Percentiles rank a stretch among this genome's conserved stretches.
These are phyloP conservation scores for Vanrija sp. DNA, from an alignment of 1,284 basidiomycete species.

Conservation along the genomic window DNA sequence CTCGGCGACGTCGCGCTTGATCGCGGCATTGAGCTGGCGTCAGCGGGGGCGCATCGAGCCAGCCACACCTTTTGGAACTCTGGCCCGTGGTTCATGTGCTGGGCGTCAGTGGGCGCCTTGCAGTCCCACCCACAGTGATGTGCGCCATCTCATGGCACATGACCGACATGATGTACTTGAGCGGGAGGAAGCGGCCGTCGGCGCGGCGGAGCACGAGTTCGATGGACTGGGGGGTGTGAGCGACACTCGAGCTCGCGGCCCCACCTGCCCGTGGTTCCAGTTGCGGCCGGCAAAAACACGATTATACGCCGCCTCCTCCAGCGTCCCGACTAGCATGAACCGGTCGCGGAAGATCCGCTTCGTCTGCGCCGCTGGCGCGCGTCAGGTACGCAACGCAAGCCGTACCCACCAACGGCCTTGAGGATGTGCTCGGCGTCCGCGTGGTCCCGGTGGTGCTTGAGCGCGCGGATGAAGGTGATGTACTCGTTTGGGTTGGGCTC, in stretches of 20 bases:
- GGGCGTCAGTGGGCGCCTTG: neutral
- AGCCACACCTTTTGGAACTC: constrained; percentile 41
- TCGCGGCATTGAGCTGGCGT: constrained; percentile 38
- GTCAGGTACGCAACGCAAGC: too few species aligned
- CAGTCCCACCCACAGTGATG: constrained; percentile 30
- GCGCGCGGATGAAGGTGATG: constrained; percentile 41
- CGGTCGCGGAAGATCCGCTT: constrained; percentile 44
- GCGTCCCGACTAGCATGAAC: constrained; percentile 42
- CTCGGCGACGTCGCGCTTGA: constrained; percentile 38
- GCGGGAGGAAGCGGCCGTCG: constrained; percentile 43
- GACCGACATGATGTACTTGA: constrained; percentile 41
- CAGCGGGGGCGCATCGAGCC: neutral
- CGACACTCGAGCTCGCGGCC: neutral
- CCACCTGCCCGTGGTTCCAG: constrained; percentile 50
- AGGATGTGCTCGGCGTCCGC: constrained; percentile 42
- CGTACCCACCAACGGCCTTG: constrained; percentile 28
- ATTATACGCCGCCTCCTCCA: constrained; percentile 47
- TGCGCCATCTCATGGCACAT: constrained; percentile 51
- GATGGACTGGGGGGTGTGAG: constrained; percentile 19
- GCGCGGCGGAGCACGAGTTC: constrained; percentile 48
- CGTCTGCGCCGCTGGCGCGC: constrained; percentile 30
- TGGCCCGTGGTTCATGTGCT: constrained; percentile 50
- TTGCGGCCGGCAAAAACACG: constrained; percentile 47
- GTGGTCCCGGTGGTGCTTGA: constrained; percentile 30
- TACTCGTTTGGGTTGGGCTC: constrained; percentile 46